These are phyloP conservation scores for Hygrocybe coccinea DNA, from an alignment of 768 basidiomycete genomes.

Conservation along the genomic window DNA sequence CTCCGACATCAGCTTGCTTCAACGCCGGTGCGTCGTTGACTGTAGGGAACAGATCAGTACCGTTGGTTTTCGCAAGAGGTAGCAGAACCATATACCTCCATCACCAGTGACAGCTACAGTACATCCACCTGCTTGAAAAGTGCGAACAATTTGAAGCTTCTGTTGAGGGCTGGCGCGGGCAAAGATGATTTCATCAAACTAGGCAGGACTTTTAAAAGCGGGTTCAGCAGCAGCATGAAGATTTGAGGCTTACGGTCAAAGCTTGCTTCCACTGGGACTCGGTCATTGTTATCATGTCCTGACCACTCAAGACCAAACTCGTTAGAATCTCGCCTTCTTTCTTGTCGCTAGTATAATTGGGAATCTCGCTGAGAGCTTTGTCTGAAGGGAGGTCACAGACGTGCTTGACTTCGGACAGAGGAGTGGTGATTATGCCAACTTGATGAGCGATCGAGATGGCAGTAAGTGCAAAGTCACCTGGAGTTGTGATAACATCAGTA, in stretches of 20 bases:
- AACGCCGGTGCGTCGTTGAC: constrained; percentile 58
- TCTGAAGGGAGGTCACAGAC: constrained; percentile 34
- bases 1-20: constrained; percentile 57
- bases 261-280: constrained; percentile 29
- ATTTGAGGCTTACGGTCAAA: constrained; percentile 15
- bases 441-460: constrained; percentile 60
- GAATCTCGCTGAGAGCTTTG: constrained; percentile 13
- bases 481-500: background rate
- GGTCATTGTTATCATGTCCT: constrained; percentile 34
- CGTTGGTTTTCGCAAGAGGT: background rate
- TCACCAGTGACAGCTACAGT: constrained; percentile 54
- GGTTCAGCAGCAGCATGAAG: background rate
- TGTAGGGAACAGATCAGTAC: background rate
- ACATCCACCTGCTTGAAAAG: constrained; percentile 46
- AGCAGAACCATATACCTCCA: background rate
- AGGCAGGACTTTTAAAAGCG: constrained; percentile 15
- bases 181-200: constrained; percentile 52
- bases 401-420: constrained; percentile 30
- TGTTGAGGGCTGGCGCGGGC: constrained; percentile 61
- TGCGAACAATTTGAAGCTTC: constrained; percentile 60
- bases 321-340: constrained; percentile 20
- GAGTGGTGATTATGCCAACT: constrained; percentile 50
- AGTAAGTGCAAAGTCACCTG: constrained; percentile 54
- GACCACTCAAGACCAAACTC: constrained; percentile 41
- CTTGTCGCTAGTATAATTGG: constrained; percentile 30